A percentile compares a stretch with the other conserved stretches of the same genome.
These are phyloP conservation scores for Trichophyton benhamiae DNA, from an alignment of 2,329 filamentous ascomycete species.

Conservation along the genomic window DNA sequence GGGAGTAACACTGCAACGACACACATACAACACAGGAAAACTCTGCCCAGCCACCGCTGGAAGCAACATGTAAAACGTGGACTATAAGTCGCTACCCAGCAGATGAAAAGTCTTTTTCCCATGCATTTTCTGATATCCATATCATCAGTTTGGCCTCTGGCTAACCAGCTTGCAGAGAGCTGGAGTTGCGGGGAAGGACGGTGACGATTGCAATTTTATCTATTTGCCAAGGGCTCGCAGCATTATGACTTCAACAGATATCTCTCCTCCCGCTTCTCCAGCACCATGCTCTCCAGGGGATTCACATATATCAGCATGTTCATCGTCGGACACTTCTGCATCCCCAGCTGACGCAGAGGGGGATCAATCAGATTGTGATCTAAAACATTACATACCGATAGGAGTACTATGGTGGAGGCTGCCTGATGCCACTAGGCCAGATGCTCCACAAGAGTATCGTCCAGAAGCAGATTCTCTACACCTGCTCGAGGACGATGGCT, in stretches of 20 bases:
- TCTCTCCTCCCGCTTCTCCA: neutral
- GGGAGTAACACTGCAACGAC: neutral
- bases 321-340: neutral
- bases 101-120: neutral
- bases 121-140: neutral
- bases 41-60: neutral
- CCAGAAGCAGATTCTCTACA: slow-evolving; percentile 14
- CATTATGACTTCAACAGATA: neutral
- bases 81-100: neutral
- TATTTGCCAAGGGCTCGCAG: too few species aligned
- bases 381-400: slow-evolving; percentile 21
- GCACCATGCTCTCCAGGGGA: neutral
- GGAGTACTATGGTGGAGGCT: slow-evolving; percentile 20
- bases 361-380: slow-evolving; percentile 10
- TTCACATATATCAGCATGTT: neutral
- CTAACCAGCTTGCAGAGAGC: neutral
- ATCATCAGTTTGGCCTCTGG: too few species aligned
- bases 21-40: neutral
- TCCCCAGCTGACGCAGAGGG: slow-evolving; percentile 7
- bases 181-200: neutral
- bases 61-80: neutral
- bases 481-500: slow-evolving; percentile 22
- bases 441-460: neutral
- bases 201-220: neutral
- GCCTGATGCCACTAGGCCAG: neutral